These are phyloP conservation scores for Penicillium chermesinum DNA, from an alignment of 495 filamentous ascomycete genomes.

Conservation along the genomic window DNA sequence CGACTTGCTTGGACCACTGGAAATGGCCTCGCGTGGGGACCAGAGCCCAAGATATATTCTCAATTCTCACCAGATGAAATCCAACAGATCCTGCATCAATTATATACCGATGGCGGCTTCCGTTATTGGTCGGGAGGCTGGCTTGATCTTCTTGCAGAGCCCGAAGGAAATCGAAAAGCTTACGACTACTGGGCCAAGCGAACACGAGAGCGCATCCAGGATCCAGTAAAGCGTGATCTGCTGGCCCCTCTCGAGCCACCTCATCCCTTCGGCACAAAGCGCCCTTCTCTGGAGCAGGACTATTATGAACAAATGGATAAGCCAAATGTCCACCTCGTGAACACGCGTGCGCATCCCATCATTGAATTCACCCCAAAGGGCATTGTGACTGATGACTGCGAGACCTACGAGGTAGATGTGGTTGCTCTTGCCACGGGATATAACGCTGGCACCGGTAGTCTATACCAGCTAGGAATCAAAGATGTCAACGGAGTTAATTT, in stretches of 20 bases:
- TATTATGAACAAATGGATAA: slow-evolving; percentile 54
- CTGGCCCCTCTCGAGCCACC: slow-evolving; percentile 46
- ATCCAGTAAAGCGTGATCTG: slow-evolving; percentile 42
- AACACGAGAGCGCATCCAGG: slow-evolving; percentile 42
- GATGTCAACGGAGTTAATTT: slow-evolving; percentile 36
- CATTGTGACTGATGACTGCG: slow-evolving; percentile 33
- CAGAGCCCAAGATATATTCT: neutral
- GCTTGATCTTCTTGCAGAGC: neutral
- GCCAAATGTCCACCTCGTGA: slow-evolving; percentile 45
- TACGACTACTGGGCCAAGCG: slow-evolving; percentile 37
- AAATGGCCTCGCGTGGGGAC: neutral
- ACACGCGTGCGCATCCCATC: slow-evolving; percentile 44
- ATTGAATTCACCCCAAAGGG: slow-evolving; percentile 40
- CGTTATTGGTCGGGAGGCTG: neutral
- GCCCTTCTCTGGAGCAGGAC: slow-evolving; percentile 47
- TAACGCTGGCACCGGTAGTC: slow-evolving; percentile 31
- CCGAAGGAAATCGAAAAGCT: neutral
- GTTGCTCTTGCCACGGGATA: neutral
- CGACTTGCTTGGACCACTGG: neutral
- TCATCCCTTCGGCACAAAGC: slow-evolving; percentile 47
- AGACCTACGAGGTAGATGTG: slow-evolving; percentile 1
- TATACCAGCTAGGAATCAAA: slow-evolving; percentile 43
- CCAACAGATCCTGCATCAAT: neutral
- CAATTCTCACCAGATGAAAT: slow-evolving; percentile 4
- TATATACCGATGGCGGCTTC: slow-evolving; percentile 8